Evolutionary conservation across 2,329 filamentous ascomycete species (phyloP), one percentile per base, ranked within the genome.

Genomic region (Ilyonectria robusta): DNA sequence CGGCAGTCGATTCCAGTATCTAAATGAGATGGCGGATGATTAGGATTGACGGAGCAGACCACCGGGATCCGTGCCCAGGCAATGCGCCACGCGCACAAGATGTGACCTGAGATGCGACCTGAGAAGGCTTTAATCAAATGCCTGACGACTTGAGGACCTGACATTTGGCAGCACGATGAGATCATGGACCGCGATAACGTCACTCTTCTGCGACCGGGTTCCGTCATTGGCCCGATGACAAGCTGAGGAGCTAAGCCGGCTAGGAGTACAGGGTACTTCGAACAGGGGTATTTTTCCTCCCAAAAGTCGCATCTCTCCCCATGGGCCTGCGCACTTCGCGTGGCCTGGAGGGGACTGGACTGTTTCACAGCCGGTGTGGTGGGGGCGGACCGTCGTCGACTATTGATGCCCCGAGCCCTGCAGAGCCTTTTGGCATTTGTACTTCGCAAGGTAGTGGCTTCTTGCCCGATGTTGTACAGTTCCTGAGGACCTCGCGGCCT

Each of bases 181-280:
- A 63, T 63, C 64, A 66, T 66, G 59, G 64, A 53, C 23, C 17
- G 48, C 6, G 64, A 66, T 62, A 62, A 62, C 64, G 59, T 62
- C 64, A 66, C 54, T 63, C 21, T 33, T 26, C 42, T 37, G 40
- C 59, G 11, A 53, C 40, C 17, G 48, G 48, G 47, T n/a, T 48
- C 59, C 54, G 48, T 47, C 50, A 66, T 66, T 62, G 64, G 64
- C 26, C 17, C 42, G 63, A 57, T 65, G 51, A 23, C 35, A 51
- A 56, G 57, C 11, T 65, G 62, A 21, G 50, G 57, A 65, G 56
- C 59, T 42, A 62, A 58, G 37, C 46, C 35, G 10, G 31, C 48
- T 5, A 19, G 23, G 42, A 46, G 47, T 65, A 51, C 51, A 51
- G 11, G 26, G 40, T 65, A 60, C 51, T 56, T 55, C 29, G 29